phyloP scores from a whole-genome alignment of 2,329 filamentous ascomycete genomes.

The Leptographium wingfieldii region DNA sequence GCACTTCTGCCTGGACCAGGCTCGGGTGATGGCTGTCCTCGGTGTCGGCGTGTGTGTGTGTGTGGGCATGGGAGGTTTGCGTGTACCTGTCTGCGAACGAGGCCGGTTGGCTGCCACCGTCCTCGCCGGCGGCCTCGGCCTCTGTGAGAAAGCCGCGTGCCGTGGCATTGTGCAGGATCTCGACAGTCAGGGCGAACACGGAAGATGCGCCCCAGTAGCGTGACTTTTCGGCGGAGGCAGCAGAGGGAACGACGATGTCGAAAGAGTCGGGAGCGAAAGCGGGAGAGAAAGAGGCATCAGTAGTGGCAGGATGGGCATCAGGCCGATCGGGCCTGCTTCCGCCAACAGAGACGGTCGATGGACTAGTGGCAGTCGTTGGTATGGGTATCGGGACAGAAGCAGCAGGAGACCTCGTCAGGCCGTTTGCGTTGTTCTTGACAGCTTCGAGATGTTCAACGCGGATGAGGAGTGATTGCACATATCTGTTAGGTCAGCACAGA shows the following conservation, averaged over 20 bases:
- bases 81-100: not conserved
- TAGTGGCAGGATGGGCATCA: not conserved
- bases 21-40: not conserved
- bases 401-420: not conserved
- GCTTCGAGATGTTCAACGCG: slow-evolving; percentile 9
- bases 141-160: not conserved
- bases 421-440: slow-evolving; percentile 2
- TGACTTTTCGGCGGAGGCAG: not conserved
- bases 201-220: slow-evolving; percentile 12
- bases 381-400: not conserved
- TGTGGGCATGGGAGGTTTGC: not conserved
- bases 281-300: not conserved
- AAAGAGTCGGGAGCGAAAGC: not conserved
- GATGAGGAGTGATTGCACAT: slow-evolving; percentile 10
- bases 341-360: not conserved
- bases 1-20: not conserved
- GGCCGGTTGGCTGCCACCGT: not conserved
- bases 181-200: slow-evolving; percentile 9
- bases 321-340: not conserved
- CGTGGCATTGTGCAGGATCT: slow-evolving; percentile 10
- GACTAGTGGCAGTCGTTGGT: not conserved
- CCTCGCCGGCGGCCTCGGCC: not conserved
- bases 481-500: not conserved
- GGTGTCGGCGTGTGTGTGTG: not conserved
- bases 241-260: slow-evolving; percentile 9